These are phyloP conservation scores for Brettanomyces anomalus DNA, from an alignment of 805 yeast genomes.

Conservation along the genomic window DNA sequence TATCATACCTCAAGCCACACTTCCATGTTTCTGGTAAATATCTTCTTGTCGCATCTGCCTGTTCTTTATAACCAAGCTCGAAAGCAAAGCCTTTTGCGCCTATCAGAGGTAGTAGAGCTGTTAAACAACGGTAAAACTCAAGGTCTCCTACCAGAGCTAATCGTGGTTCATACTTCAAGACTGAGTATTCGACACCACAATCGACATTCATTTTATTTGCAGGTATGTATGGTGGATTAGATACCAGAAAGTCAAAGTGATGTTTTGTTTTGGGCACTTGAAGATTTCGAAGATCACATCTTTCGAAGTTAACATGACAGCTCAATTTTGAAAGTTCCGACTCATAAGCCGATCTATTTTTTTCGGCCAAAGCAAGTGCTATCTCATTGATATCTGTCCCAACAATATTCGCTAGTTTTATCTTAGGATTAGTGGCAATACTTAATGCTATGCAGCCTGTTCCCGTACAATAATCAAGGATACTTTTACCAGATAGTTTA, in stretches of 20 bases:
- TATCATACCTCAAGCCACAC: slow-evolving; percentile 48
- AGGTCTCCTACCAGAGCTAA: slow-evolving; percentile 72
- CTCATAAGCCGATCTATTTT: slow-evolving; percentile 28
- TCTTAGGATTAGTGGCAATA: slow-evolving; percentile 24
- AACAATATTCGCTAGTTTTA: slow-evolving; percentile 10
- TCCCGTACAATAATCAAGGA: slow-evolving; percentile 75
- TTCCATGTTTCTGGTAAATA: slow-evolving; percentile 9
- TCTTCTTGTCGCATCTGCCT: slow-evolving; percentile 29
- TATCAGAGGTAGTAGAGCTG: slow-evolving; percentile 30
- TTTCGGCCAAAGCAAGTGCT: slow-evolving; percentile 43
- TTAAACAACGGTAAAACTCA: slow-evolving; percentile 58
- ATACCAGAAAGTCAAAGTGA: slow-evolving; percentile 46
- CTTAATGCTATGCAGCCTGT: slow-evolving; percentile 76
- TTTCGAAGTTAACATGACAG: slow-evolving; percentile 8
- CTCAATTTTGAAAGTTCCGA: neutral
- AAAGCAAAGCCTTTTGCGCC: slow-evolving; percentile 55
- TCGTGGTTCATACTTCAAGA: slow-evolving; percentile 62
- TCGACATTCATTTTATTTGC: slow-evolving; percentile 28
- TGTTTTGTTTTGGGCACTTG: slow-evolving; percentile 2
- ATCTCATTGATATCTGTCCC: slow-evolving; percentile 50
- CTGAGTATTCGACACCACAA: slow-evolving; percentile 53
- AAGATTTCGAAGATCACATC: slow-evolving; percentile 15
- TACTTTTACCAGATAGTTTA: neutral
- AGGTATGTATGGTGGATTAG: slow-evolving; percentile 93
- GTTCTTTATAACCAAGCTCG: slow-evolving; percentile 63